phyloP scores from a whole-genome alignment of 768 basidiomycete species.

The Hortiboletus flavorubellus region DNA sequence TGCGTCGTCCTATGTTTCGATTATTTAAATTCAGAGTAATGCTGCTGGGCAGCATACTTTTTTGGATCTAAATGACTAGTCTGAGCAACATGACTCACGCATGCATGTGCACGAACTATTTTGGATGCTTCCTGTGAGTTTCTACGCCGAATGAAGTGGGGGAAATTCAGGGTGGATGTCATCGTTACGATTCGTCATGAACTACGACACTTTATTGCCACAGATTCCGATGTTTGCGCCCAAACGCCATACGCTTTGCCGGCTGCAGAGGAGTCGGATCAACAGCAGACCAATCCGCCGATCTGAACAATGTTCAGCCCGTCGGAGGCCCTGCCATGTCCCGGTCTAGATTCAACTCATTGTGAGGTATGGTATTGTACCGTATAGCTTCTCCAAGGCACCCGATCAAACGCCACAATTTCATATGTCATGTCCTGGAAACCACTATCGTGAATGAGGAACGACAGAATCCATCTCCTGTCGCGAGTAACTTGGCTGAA shows the following conservation, averaged over 20 bases:
- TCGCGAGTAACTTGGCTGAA: background rate
- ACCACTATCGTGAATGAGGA: background rate
- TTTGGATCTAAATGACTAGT: background rate
- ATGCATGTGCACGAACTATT: background rate
- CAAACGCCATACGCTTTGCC: background rate
- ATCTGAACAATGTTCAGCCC: background rate
- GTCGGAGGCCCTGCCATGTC: background rate
- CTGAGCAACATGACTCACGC: background rate
- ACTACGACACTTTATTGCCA: background rate
- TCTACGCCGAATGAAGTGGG: background rate
- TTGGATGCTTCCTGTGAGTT: background rate
- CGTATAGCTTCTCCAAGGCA: background rate
- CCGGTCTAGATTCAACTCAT: background rate
- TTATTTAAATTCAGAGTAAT: background rate
- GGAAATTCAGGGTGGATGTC: background rate
- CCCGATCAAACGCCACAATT: background rate
- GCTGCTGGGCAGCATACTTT: background rate
- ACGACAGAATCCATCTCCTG: background rate
- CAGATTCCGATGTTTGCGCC: background rate
- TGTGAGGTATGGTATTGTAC: background rate
- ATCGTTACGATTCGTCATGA: background rate
- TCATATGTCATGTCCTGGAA: background rate
- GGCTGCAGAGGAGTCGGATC: background rate
- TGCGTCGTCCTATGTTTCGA: background rate
- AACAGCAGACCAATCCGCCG: background rate